Evolutionary conservation across 352 stramenopile genomes (phyloP), one percentile per base, ranked within the genome.

Genomic region (Pythium phragmitis): DNA sequence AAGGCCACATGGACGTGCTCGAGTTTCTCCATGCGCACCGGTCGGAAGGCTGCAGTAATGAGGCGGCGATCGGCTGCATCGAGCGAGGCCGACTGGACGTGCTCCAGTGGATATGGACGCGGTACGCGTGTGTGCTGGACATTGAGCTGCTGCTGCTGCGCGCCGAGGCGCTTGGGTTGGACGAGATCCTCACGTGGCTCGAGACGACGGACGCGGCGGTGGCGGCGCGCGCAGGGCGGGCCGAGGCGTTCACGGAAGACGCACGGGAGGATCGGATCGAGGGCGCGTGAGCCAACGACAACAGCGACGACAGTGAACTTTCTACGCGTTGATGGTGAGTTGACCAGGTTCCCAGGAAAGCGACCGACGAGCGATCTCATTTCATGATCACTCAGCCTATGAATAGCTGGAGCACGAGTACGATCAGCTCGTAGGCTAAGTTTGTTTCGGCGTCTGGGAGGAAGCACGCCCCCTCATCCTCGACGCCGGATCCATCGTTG

Each of bases 1-100:
- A 72, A 63, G 66, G 66, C 17, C 36, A 72, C 45, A 62, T 72
- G 59, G 60, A 68, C 9, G 36, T 72, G 26, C 60, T 72, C 60
- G 66, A 72, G 66, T 72, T 63, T 52, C 56, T 72, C 13, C 60
- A 68, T 30, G 21, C 39, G 17, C 30, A 72, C 36, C 59, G 66
- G 0, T 26, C 30, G 2, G 66, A 72, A 43, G 66, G 66, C 19
- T 72, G 66, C 41, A 72, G 66, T 21, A 63, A 60, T 43, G 60
- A 72, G 17, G 66, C 60, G 4, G 66, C 66, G 7, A 52, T 72
- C 17, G 60, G 59, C 33, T 63, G 50, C 11, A 47, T 72, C 3
- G 66, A 72, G 28, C 46, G 56, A 12, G 60, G 49, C 7, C 66
- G 55, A 0, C 55, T 72, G 2, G 59, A 72, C 33, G 56, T 72